phyloP scores from a whole-genome alignment of 192 early-diverging fungal genomes.

The Backusella sp. region DNA sequence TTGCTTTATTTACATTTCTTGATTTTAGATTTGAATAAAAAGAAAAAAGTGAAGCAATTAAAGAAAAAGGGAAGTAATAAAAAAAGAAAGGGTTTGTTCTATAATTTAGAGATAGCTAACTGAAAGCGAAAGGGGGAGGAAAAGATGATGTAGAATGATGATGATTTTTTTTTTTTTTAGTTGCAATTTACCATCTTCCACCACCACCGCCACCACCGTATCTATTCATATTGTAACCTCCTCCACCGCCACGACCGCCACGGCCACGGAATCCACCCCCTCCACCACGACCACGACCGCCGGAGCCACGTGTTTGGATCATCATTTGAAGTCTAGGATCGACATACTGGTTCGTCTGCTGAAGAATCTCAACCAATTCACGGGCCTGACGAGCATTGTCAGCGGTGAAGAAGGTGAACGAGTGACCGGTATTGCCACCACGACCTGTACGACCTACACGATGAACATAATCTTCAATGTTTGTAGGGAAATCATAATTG shows the following conservation, averaged over 20 bases:
- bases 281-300: constrained; percentile 32
- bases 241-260: constrained; percentile 29
- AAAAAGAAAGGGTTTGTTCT: background rate
- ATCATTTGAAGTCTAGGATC: constrained; percentile 77
- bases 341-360: constrained; percentile 88
- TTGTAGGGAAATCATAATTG: constrained; percentile 95
- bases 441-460: constrained; percentile 97
- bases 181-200: constrained; percentile 31
- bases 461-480: constrained; percentile 87
- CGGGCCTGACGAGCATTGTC: constrained; percentile 83
- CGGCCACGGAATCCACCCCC: constrained; percentile 25
- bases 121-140: background rate
- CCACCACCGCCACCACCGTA: constrained; percentile 42
- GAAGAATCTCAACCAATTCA: constrained; percentile 83
- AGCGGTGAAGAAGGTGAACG: constrained; percentile 91
- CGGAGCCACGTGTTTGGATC: constrained; percentile 42
- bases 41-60: background rate
- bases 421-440: constrained; percentile 86
- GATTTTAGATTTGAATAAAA: background rate
- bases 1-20: constrained; percentile 5
- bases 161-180: background rate
- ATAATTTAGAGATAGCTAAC: background rate
- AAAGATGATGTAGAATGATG: background rate
- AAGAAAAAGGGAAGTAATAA: background rate
- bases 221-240: constrained; percentile 10